A percentile compares a stretch with the other conserved stretches of the same genome.
phyloP scores from a whole-genome alignment of 306 rosid species.

The Acacia crassicarpa region DNA sequence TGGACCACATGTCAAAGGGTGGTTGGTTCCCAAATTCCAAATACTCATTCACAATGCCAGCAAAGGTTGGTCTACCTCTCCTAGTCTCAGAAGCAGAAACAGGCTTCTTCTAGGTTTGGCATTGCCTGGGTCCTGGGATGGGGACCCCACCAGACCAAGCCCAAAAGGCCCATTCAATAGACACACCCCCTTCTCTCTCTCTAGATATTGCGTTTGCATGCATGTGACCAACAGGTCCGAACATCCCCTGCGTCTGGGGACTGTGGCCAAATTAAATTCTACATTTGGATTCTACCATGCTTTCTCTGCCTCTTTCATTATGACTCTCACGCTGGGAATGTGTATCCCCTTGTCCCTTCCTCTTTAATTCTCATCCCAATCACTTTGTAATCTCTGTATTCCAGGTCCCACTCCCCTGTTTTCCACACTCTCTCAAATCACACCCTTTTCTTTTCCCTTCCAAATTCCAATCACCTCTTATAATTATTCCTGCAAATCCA shows the following conservation, averaged over 20 bases:
- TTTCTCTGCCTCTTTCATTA: slow-evolving; percentile 32
- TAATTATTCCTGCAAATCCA: slow-evolving; percentile 21
- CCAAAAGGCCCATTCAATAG: slow-evolving; percentile 43
- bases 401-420: slow-evolving; percentile 15
- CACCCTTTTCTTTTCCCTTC: background rate
- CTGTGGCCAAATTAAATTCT: slow-evolving; percentile 13
- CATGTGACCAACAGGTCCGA: slow-evolving; percentile 4
- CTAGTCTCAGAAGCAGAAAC: slow-evolving; percentile 23
- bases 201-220: background rate
- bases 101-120: slow-evolving; percentile 18
- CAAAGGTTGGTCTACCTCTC: slow-evolving; percentile 3
- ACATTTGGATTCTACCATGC: background rate
- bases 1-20: background rate
- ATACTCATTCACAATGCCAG: background rate
- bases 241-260: background rate
- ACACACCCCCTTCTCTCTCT: background rate
- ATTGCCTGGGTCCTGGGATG: slow-evolving; percentile 33
- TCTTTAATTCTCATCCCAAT: slow-evolving; percentile 31
- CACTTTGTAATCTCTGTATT: slow-evolving; percentile 27
- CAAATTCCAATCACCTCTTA: background rate
- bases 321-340: slow-evolving; percentile 55
- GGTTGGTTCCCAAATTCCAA: background rate
- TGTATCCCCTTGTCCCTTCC: slow-evolving; percentile 37
- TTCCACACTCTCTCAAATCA: background rate
- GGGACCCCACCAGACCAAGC: slow-evolving; percentile 49